Conservation (phyloP, 805 yeast genomes). For the Metschnikowia similis region DNA sequence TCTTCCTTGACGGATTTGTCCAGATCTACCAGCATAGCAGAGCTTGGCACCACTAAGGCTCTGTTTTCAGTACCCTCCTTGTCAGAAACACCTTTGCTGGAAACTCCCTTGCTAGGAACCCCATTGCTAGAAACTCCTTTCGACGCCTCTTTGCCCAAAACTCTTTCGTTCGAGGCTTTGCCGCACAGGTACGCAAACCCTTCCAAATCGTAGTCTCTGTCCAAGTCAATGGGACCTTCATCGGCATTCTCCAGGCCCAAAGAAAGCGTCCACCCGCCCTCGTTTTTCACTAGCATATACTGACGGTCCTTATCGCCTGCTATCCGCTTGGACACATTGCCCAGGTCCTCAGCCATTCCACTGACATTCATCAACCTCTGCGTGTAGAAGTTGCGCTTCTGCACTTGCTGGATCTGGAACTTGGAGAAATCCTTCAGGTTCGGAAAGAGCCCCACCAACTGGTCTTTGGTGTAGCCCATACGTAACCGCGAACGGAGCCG, state of each 20-base stretch:
- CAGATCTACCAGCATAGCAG: no score
- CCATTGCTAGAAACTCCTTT: no score
- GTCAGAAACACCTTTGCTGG: no score
- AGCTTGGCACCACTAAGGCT: no score
- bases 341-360: constrained; percentile 64
- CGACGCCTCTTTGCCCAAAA: no score
- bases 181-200: neutral
- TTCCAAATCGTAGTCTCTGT: constrained; percentile 28
- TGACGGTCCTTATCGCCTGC: constrained; percentile 80
- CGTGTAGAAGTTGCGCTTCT: constrained; percentile 84
- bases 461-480: constrained; percentile 93
- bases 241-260: constrained; percentile 49
- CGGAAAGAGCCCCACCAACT: constrained; percentile 76
- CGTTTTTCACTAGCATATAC: constrained; percentile 70
- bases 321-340: constrained; percentile 51
- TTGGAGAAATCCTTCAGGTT: constrained; percentile 84
- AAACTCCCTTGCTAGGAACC: no score
- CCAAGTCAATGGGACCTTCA: constrained; percentile 49
- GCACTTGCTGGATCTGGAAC: constrained; percentile 90
- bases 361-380: constrained; percentile 79
- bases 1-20: neutral
- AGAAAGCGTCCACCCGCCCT: constrained; percentile 81
- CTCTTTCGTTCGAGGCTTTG: no score
- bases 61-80: no score
- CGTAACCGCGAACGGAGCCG: constrained; percentile 82